Percentiles rank a stretch among this genome's conserved stretches.
These are phyloP conservation scores for Amauroascus verrucosus DNA, from an alignment of 2,329 filamentous ascomycete species.

Conservation along the genomic window DNA sequence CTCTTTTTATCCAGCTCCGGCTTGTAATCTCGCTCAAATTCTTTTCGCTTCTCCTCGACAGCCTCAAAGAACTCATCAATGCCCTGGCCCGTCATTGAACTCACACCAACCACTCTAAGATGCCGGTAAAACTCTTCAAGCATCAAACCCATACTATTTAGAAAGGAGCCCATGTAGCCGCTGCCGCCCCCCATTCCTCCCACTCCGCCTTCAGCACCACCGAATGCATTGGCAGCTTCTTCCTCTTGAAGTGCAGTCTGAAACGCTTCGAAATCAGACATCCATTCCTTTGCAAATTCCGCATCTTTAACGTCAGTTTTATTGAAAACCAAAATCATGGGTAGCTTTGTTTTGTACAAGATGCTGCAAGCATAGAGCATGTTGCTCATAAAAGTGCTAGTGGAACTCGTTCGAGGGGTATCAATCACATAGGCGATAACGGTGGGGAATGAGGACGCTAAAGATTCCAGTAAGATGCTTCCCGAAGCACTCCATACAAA, in stretches of 20 bases:
- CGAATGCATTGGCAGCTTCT: slow-evolving; percentile 66
- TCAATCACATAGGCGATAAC: slow-evolving; percentile 97
- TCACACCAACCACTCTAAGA: slow-evolving; percentile 84
- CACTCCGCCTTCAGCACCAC: slow-evolving; percentile 58
- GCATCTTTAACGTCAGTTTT: slow-evolving; percentile 95
- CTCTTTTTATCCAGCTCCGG: slow-evolving; percentile 77
- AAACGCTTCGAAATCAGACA: slow-evolving; percentile 97
- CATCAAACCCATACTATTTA: slow-evolving; percentile 97
- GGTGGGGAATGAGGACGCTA: slow-evolving; percentile 90
- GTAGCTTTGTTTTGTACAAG: slow-evolving; percentile 94
- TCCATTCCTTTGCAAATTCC: slow-evolving; percentile 92
- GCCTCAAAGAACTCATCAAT: slow-evolving; percentile 90
- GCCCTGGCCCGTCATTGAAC: slow-evolving; percentile 81
- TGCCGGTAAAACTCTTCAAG: slow-evolving; percentile 96
- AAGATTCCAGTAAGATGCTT: slow-evolving; percentile 81
- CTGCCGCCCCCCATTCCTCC: slow-evolving; percentile 58
- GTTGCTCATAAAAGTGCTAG: slow-evolving; percentile 98
- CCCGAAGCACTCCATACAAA: slow-evolving; percentile 98
- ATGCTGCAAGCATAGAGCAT: slow-evolving; percentile 99
- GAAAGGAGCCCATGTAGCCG: slow-evolving; percentile 89
- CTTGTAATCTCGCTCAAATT: slow-evolving; percentile 83
- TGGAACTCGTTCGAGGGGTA: slow-evolving; percentile 84
- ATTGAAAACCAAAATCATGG: slow-evolving; percentile 99
- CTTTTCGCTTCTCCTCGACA: slow-evolving; percentile 72
- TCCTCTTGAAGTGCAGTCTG: slow-evolving; percentile 74